Base-by-base conservation (phyloP, 1,284 basidiomycete species). In the Mycena sp. region DNA sequence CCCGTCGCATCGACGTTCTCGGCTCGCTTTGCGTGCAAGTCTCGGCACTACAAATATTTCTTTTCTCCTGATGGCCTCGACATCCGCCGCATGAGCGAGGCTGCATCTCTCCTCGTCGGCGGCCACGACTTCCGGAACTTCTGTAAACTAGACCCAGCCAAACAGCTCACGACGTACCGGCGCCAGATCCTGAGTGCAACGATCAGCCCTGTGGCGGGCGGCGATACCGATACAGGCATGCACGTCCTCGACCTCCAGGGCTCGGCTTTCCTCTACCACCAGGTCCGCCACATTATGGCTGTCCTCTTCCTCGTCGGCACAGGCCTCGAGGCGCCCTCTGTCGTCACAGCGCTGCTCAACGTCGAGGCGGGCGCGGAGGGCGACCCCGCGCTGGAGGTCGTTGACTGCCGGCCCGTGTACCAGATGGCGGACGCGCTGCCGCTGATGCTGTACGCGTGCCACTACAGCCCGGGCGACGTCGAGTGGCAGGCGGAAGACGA, bases 41-140 rank as follows among this genome's bases (percentile, higher is more conserved):
- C 87, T 72, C 83, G 97, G 35, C 97, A 99, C 76, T 99, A 99
- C 88, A 98, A 98, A 76, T 99, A 99, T 79, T 97, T 98, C 76
- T 99, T 98, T 82, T 83, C 84, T 37, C 76, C 85, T 5, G 73
- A 83, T 17, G 78, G 80, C 14, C 86, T 98, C 58, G 87, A 96
- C 75, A 76, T 96, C 30, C 71, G 78, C 1, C 84, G 83, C 30
- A 99, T 99, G 96, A 83, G 85, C 63, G 82, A 87, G 40, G 96
- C 89, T 0, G 94, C 95, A 0, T 65, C 79, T 1, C 78, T 85
- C 1, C 81, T 99, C 32, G 74, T 96, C 12, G 98, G 97, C 44
- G 90, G 94, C 68, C 95, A 99, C 79, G 98, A 99, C 78, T 99
- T 98, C 74, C 87, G 96, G 6, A 99, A 99, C 74, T 83, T 99